Evolutionary conservation across 129 eudicot species (phyloP).

Genomic region (Rutidosis leptorrhynchoides): DNA sequence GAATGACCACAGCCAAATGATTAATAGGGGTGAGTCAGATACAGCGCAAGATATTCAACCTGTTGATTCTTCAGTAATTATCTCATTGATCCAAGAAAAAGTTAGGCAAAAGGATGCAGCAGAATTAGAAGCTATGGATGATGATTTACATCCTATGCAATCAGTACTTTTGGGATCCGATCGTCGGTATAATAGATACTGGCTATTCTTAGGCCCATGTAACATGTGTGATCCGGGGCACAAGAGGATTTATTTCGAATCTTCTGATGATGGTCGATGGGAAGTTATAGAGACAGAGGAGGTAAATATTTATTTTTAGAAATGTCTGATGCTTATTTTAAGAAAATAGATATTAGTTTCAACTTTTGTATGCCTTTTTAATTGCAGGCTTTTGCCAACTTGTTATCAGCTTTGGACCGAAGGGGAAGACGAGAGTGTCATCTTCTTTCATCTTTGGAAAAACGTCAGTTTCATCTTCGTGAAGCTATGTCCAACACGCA

Average conservation of each 20-base stretch:
- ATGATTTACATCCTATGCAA: conserved; percentile 85
- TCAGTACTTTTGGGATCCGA: conserved; percentile 92
- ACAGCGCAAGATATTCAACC: conserved; percentile 41
- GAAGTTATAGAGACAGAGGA: conserved; percentile 81
- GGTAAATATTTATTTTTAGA: conserved; percentile 41
- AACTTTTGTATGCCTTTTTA: conserved; percentile 10
- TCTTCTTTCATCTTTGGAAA: conserved; percentile 58
- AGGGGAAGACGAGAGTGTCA: conserved; percentile 79
- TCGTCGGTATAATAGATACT: conserved; percentile 88
- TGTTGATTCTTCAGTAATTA: conserved; percentile 57
- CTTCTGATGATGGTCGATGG: conserved; percentile 98
- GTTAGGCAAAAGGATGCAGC: conserved; percentile 24
- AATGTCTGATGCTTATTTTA: neutral
- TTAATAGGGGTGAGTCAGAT: conserved; percentile 27
- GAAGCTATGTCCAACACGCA: conserved; percentile 53
- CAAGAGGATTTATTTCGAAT: conserved; percentile 80
- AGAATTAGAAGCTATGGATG: conserved; percentile 33
- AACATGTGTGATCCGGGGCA: conserved; percentile 77
- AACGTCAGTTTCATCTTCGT: conserved; percentile 40
- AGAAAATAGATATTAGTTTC: conserved; percentile 1
- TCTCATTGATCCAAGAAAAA: conserved; percentile 33
- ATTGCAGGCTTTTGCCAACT: conserved; percentile 61
- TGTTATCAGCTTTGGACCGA: conserved; percentile 59
- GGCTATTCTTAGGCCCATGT: conserved; percentile 96
- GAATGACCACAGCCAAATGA: conserved; percentile 31